Base-by-base conservation (phyloP, 2,329 filamentous ascomycete species). In the Nothophaeocryptopus gaeumannii region DNA sequence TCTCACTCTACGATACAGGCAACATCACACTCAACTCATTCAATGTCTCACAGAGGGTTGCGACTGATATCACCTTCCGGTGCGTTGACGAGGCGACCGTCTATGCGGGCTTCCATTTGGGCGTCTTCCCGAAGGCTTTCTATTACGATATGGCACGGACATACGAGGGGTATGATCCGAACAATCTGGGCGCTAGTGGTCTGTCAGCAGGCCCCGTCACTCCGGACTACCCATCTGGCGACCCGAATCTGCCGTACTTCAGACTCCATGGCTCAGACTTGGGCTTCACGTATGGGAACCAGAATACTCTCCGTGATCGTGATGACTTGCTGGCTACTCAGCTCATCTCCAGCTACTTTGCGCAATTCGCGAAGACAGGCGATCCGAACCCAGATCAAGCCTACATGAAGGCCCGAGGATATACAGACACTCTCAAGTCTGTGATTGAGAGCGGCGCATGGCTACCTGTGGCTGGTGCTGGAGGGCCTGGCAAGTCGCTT, bases 81-180 rank as follows among this genome's bases (percentile, higher is more conserved):
- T 84, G 81, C 62, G 68, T 79, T 43, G 78, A 82, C 61, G 74
- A 83, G 63, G 79, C 80, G 5, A 83, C 80, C 2, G 76, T 76
- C 5, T 77, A 76, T 59, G 71, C 77, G 0, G 79, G 74, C 2
- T 67, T 75, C 0, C 65, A 61, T 12, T 73, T 71, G 12, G 65
- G 68, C 2, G 72, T 74, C 0, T 78, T 82, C 59, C 63, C 71
- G 26, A 65, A 70, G 5, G 69, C 80, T 0, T 83, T 78, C 62
- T 82, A 76, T 62, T 84, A 84, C 65, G 78, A 83, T 61, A 78
- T 83, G 58, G 78, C 82, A 52, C 74, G 81, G 38, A 77, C 76
- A 0, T 80, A 78, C 57, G 72, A 39, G 41, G 76, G 74, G 1
- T 74, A 74, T 41, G 76, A 77, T 32, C 81, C 78, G 30, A 81